phyloP scores from a whole-genome alignment of 768 basidiomycete genomes.

The Boletus fagicola region DNA sequence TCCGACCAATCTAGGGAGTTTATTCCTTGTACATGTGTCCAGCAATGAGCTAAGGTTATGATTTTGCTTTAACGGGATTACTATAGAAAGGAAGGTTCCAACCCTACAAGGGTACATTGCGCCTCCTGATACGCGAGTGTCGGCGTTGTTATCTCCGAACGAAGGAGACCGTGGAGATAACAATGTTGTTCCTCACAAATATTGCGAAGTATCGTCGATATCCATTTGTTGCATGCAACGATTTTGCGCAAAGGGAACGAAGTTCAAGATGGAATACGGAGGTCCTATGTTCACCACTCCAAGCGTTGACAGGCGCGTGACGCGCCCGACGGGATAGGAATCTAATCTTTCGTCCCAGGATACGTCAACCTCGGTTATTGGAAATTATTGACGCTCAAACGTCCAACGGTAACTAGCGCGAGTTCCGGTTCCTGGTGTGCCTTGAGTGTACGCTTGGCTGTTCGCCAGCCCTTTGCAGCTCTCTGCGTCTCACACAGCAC shows the following conservation, averaged over 20 bases:
- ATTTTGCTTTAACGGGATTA: neutral
- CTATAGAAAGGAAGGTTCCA: neutral
- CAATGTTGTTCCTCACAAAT: neutral
- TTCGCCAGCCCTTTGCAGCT: conserved; percentile 8
- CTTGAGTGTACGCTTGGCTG: conserved; percentile 15
- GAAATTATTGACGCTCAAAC: neutral
- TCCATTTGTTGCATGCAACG: neutral
- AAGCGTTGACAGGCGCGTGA: neutral
- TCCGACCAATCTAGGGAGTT: neutral
- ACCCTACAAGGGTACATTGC: conserved; percentile 11
- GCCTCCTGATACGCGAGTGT: conserved; percentile 10
- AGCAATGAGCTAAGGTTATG: neutral
- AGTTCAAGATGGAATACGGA: neutral
- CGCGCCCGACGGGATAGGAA: neutral
- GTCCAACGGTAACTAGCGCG: neutral
- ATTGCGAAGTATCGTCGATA: neutral
- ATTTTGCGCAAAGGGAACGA: neutral
- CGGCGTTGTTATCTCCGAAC: conserved; percentile 14
- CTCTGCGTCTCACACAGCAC: conserved; percentile 2
- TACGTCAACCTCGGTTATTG: neutral
- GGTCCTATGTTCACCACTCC: neutral
- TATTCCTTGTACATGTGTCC: neutral
- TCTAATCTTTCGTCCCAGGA: neutral
- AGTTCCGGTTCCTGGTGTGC: conserved; percentile 23
- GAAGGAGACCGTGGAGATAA: conserved; percentile 4